Base-by-base conservation (phyloP, 179 eudicot species). In the Pouteria campechiana region DNA sequence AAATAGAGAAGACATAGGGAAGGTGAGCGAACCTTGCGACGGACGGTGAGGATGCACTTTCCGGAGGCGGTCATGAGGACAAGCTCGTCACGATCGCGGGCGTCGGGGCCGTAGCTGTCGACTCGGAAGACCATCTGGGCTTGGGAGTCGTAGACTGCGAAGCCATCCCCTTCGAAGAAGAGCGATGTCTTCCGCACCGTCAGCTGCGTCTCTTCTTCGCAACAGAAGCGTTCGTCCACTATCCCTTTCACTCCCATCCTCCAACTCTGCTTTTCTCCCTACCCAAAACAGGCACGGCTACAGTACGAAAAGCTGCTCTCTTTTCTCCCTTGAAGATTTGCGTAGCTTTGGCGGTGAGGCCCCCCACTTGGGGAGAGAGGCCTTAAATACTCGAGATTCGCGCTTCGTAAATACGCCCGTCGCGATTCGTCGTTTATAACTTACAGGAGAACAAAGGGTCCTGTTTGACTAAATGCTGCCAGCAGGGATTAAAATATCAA, bases 71-170 rank as follows among this genome's bases (percentile, higher is more conserved):
- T 80, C 96, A 82, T 86, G 41, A 86, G 96, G 21, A 75, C 80
- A 46, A 82, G 57, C 36, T 86, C 84, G 6, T 55, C 69, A 31
- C 44, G 46, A 22, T 78, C 81, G 4, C 73, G 72, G 13, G 44
- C 25, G 17, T 73, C 78, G 5, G 84, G 64, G 3, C 81, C 74
- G 50, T 86, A 86, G 3, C 80, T 65, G 63, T 86, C 96, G 49
- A 86, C 93, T 8, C 96, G 89, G 55, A 82, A 86, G n/a, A 79
- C 66, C 41, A 86, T 82, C 9, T 69, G 52, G 14, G 88, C 88
- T 7, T 47, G 50, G 50, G 48, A 59, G 41, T 82, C 76, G 36
- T 82, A 79, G 16, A 68, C 89, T 25, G 84, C 61, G 61, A 78
- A 86, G 6, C 96, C 96, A 45, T 86, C 96, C 7, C 88, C 85